Percentiles rank a stretch among this genome's conserved stretches.
Conservation (phyloP, 1,139 yeast genomes). For the Candida albicans region DNA sequence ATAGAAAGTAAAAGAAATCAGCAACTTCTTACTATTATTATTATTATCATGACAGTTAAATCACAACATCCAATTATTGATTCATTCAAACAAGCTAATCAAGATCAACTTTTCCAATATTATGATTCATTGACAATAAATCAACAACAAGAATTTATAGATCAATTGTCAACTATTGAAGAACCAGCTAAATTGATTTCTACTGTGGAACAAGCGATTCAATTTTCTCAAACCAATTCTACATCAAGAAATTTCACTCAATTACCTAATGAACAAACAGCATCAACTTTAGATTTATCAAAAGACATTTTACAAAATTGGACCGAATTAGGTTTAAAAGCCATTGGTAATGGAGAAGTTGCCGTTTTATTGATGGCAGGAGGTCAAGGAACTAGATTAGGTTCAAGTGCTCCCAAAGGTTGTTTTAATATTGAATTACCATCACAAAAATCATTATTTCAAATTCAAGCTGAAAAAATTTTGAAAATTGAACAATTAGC, state of each 20-base stretch:
- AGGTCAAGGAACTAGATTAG: constrained; percentile 96
- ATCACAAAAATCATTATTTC: constrained; percentile 79
- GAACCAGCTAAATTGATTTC: constrained; percentile 42
- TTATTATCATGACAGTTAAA: constrained; percentile 14
- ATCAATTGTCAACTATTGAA: constrained; percentile 41
- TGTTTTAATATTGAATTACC: constrained; percentile 88
- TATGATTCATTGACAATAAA: constrained; percentile 34
- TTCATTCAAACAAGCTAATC: constrained; percentile 52
- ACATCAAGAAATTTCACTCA: constrained; percentile 45
- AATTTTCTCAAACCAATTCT: constrained; percentile 37
- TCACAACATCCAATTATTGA: constrained; percentile 28
- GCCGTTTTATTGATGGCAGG: constrained; percentile 95
- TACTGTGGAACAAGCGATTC: constrained; percentile 51
- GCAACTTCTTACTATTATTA: background rate
- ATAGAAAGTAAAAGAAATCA: background rate
- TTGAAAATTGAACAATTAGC: constrained; percentile 57
- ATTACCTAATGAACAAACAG: constrained; percentile 50
- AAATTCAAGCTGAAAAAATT: constrained; percentile 89
- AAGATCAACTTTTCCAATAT: constrained; percentile 43
- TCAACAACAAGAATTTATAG: constrained; percentile 31
- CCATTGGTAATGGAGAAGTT: constrained; percentile 71
- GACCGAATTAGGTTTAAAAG: constrained; percentile 61
- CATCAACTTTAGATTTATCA: constrained; percentile 47
- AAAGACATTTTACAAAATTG: constrained; percentile 41
- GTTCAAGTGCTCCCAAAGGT: constrained; percentile 89